Evolutionary conservation across 192 early-diverging fungal genomes (phyloP), one percentile per base, ranked within the genome.

Genomic region (Rhizophagus clarus): DNA sequence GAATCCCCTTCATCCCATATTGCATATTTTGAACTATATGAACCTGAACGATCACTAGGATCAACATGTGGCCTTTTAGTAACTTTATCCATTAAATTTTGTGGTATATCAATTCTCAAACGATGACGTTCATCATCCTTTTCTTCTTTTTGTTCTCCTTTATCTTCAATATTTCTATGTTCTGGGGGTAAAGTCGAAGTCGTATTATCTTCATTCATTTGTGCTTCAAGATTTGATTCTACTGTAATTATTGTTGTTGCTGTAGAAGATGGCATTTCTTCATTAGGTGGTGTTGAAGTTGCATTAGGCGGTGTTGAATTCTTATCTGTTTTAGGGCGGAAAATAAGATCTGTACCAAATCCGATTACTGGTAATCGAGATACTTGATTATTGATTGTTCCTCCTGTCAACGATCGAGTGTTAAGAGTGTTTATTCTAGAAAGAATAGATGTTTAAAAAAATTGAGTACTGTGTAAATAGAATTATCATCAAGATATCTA

Each of bases 391-490:
- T 6, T 64, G 1, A 76, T 24, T 24, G 61, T 40, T 37, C 29
- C n/a, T 17, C 26, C 12, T 24, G 60, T 61, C 29, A 62, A 28
- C 11, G 37, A 42, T 73, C 72, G 72, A 34, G 62, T 76, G 51
- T 76, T 76, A 14, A 76, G 72, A 10, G 62, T 76, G 20, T 76
- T 76, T 22, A 76, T 76, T 42, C 75, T 61, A 22, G 20, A 31
- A 37, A 29, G 14, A 74, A 22, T 15, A 49, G 20, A 1, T 49
- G 4, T 29, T 34, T 34, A 42, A 5, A 34, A 34, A 34, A 2
- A 4, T 34, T 34, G 3, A 34, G 34, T 34, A 34, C 5, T 5
- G 5, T 6, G 34, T 34, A n/a, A n/a, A n/a, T n/a, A 2, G 34
- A 34, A 34, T 34, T 34, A 34, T 3, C 2, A 34, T 42, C 3